A percentile compares a stretch with the other conserved stretches of the same genome.
Evolutionary conservation across 345 rosid genomes (phyloP).

Genomic region (Hibiscus mutabilis): DNA sequence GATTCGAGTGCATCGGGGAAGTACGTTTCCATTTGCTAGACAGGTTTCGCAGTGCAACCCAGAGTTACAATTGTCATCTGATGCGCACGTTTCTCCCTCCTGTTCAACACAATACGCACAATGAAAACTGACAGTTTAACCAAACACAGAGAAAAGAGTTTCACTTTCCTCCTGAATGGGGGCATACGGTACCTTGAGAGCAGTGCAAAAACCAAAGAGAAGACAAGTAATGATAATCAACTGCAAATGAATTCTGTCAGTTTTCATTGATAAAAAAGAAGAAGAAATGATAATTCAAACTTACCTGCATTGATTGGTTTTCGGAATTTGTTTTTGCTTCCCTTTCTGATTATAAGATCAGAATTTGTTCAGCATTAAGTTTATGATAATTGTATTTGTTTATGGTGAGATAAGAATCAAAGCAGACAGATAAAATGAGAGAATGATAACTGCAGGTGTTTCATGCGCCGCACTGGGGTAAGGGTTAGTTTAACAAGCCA

Average conservation of each 20-base stretch:
- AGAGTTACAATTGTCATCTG: slow-evolving; percentile 40
- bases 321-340: background rate
- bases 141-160: background rate
- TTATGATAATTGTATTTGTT: background rate
- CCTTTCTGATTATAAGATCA: slow-evolving; percentile 13
- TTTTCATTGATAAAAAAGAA: background rate
- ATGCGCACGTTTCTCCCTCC: slow-evolving; percentile 76
- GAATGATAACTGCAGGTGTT: background rate
- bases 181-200: slow-evolving; percentile 44
- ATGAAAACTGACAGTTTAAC: background rate
- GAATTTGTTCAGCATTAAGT: background rate
- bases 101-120: slow-evolving; percentile 11
- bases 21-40: slow-evolving; percentile 46
- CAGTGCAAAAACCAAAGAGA: slow-evolving; percentile 38
- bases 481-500: background rate
- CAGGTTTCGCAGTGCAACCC: slow-evolving; percentile 75
- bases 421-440: background rate
- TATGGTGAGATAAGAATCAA: background rate
- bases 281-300: background rate
- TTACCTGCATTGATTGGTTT: slow-evolving; percentile 5
- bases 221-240: slow-evolving; percentile 30
- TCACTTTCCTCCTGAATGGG: background rate
- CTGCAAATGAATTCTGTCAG: slow-evolving; percentile 22
- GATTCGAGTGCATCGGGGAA: slow-evolving; percentile 67
- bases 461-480: background rate